Evolutionary conservation across 1,284 basidiomycete genomes (phyloP).

Genomic region (Fomitopsis betulina): DNA sequence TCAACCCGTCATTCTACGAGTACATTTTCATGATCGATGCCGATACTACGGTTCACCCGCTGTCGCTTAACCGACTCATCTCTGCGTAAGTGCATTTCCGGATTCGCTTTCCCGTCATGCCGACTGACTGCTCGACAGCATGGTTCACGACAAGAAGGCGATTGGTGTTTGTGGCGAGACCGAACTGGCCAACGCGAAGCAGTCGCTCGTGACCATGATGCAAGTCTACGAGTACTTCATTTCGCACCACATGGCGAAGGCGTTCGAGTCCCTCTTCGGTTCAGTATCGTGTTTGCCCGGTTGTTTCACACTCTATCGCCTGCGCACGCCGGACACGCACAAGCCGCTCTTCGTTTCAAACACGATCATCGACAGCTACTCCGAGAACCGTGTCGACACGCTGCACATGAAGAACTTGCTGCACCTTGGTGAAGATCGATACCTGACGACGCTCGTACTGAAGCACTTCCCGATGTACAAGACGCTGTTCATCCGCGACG

Average conservation of each 20-base stretch:
- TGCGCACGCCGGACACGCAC: conserved; percentile 90
- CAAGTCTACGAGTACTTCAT: conserved; percentile 98
- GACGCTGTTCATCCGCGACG: conserved; percentile 93
- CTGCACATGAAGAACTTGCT: conserved; percentile 97
- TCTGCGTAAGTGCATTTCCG: conserved; percentile 65
- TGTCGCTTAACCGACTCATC: conserved; percentile 76
- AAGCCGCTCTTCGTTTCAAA: conserved; percentile 88
- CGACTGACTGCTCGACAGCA: conserved; percentile 38
- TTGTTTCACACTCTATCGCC: conserved; percentile 94
- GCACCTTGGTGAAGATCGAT: conserved; percentile 98
- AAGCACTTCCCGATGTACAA: conserved; percentile 93
- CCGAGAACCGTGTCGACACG: conserved; percentile 95
- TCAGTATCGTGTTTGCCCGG: conserved; percentile 98
- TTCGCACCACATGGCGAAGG: conserved; percentile 96
- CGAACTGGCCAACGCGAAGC: conserved; percentile 83
- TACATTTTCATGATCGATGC: conserved; percentile 97
- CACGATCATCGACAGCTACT: conserved; percentile 88
- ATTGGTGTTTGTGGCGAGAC: conserved; percentile 95
- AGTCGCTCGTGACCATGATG: conserved; percentile 97
- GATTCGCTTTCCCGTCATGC: not conserved
- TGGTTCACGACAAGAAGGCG: conserved; percentile 92
- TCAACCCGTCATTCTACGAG: conserved; percentile 98
- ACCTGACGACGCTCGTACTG: conserved; percentile 90
- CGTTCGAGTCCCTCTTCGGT: conserved; percentile 92
- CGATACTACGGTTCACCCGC: conserved; percentile 88